These are phyloP conservation scores for Monosporascus sp. DNA, from an alignment of 2,329 filamentous ascomycete species.

Conservation along the genomic window DNA sequence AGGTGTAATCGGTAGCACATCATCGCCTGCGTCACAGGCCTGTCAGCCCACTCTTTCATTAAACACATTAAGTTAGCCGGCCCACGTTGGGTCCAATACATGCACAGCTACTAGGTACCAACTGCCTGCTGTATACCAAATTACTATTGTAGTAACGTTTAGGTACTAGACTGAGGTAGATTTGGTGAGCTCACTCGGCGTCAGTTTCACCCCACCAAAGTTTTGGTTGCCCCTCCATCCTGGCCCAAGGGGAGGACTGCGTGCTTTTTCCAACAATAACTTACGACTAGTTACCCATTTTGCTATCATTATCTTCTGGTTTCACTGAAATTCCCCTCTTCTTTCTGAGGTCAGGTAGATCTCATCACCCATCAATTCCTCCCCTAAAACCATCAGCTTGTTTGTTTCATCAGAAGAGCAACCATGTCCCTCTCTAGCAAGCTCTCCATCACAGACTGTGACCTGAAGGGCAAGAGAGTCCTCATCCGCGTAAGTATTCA, in stretches of 20 bases:
- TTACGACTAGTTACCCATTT: not conserved
- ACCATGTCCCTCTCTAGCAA: slow-evolving; percentile 98
- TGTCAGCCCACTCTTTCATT: too few species aligned
- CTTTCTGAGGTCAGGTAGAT: slow-evolving; percentile 1
- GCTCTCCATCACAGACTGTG: slow-evolving; percentile 91
- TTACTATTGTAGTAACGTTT: too few species aligned
- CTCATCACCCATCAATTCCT: slow-evolving; percentile 10
- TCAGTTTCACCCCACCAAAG: slow-evolving; percentile 16
- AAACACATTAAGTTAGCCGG: too few species aligned
- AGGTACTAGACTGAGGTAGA: not conserved
- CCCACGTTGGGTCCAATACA: too few species aligned
- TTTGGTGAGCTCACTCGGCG: not conserved
- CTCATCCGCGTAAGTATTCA: slow-evolving; percentile 75
- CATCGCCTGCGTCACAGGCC: too few species aligned
- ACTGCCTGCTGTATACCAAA: too few species aligned
- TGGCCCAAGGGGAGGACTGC: slow-evolving; percentile 2
- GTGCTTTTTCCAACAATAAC: slow-evolving; percentile 5
- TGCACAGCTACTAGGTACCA: too few species aligned
- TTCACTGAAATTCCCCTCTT: not conserved
- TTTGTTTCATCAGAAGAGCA: slow-evolving; percentile 10
- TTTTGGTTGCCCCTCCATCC: slow-evolving; percentile 17
- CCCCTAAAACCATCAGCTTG: slow-evolving; percentile 5
- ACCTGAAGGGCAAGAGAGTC: slow-evolving; percentile 97
- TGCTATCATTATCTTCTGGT: not conserved
- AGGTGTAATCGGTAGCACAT: too few species aligned